Evolutionary conservation across 805 yeast genomes (phyloP).

Genomic region (Ogataea henricii): DNA sequence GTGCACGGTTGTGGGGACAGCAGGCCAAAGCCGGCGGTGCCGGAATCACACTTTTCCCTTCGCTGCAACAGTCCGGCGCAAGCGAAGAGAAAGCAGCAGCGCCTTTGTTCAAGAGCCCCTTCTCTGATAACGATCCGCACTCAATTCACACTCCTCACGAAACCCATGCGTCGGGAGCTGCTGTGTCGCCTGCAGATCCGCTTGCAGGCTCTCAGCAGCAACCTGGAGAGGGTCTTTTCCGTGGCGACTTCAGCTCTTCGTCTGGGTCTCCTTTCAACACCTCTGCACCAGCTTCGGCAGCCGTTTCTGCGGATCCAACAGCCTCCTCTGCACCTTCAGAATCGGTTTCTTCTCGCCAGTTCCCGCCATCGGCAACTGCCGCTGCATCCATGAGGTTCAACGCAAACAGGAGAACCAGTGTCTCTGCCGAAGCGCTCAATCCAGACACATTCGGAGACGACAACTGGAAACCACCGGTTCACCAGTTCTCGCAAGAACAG

Average conservation of each 20-base stretch:
- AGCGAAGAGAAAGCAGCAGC: constrained; percentile 32
- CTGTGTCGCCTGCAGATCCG: constrained; percentile 5
- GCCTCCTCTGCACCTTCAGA: not conserved
- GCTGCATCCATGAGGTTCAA: constrained; percentile 60
- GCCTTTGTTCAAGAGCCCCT: constrained; percentile 57
- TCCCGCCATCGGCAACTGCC: constrained; percentile 24
- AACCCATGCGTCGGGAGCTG: constrained; percentile 12
- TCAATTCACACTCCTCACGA: constrained; percentile 39
- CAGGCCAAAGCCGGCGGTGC: constrained; percentile 50
- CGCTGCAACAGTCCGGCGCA: constrained; percentile 17
- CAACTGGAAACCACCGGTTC: constrained; percentile 73
- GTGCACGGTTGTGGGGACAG: constrained; percentile 53
- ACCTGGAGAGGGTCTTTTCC: constrained; percentile 24
- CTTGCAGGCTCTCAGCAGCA: constrained; percentile 6
- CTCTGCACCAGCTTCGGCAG: constrained; percentile 1
- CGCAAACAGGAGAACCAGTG: constrained; percentile 85
- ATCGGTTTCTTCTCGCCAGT: constrained; percentile 2
- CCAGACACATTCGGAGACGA: constrained; percentile 69
- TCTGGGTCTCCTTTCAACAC: constrained; percentile 21
- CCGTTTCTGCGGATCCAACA: not conserved
- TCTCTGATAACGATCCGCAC: constrained; percentile 66
- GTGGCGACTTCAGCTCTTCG: constrained; percentile 18
- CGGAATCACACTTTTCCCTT: constrained; percentile 43
- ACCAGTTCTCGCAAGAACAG: constrained; percentile 64
- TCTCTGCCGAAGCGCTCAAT: constrained; percentile 83